Percentiles rank a stretch among this genome's conserved stretches.
phyloP scores from a whole-genome alignment of 441 rosid species.

The Eutrema salsugineum region DNA sequence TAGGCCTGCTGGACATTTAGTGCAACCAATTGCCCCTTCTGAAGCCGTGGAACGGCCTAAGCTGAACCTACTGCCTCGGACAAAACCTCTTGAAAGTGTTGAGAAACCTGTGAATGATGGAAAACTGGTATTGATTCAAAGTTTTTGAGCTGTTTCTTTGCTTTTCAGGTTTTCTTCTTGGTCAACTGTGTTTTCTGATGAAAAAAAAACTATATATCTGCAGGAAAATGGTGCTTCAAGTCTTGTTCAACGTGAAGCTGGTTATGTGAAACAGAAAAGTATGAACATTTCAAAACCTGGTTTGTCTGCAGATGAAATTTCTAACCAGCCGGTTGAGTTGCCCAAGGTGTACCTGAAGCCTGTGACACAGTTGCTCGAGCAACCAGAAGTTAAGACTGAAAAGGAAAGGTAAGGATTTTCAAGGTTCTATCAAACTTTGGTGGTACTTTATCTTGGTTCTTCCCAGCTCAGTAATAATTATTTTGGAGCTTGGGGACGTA shows the following conservation, averaged over 20 bases:
- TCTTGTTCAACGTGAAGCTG: constrained; percentile 34
- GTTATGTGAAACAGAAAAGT: constrained; percentile 31
- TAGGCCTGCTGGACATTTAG: constrained; percentile 38
- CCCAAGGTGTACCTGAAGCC: constrained; percentile 68
- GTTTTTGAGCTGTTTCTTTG: constrained; percentile 12
- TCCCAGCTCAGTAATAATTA: neutral
- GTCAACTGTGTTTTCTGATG: constrained; percentile 20
- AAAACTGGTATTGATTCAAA: constrained; percentile 37
- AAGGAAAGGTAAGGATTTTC: constrained; percentile 53
- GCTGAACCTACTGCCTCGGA: constrained; percentile 63
- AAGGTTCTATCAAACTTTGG: neutral
- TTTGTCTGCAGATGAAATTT: constrained; percentile 40
- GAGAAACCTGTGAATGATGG: constrained; percentile 43
- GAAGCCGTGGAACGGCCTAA: constrained; percentile 61
- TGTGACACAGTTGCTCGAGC: constrained; percentile 52
- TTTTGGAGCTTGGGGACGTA: neutral
- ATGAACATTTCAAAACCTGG: constrained; percentile 37
- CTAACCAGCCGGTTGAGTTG: constrained; percentile 49
- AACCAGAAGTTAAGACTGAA: constrained; percentile 45
- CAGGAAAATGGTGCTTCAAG: constrained; percentile 27
- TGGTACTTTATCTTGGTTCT: neutral
- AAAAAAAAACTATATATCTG: neutral
- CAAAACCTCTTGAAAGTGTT: constrained; percentile 52
- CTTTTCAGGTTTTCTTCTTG: neutral
- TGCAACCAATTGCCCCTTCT: constrained; percentile 35